Evolutionary conservation across 768 basidiomycete genomes (phyloP), one percentile per base, ranked within the genome.

Genomic region (Pleurotus pulmonarius): DNA sequence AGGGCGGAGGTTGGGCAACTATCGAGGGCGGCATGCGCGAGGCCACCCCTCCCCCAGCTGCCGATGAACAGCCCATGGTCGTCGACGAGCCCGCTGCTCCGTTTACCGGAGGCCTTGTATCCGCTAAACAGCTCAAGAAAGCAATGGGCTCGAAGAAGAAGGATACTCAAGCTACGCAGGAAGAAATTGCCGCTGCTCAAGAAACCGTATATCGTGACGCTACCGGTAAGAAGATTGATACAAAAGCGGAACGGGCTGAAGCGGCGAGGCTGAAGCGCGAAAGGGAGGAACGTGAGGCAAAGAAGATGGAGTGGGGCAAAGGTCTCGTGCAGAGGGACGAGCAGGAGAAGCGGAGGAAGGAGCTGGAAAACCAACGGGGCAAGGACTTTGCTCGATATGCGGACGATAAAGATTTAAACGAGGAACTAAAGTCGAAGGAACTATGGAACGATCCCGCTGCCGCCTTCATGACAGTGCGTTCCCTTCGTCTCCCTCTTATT

Each of bases 381-480:
- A 78, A 76, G 57, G 80, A 84, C 15, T 88, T 98, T 59, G 88
- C 92, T 5, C 76, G 95, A 45, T 80, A 82, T 62, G 90, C 81
- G 3, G 90, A 98, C 62, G 97, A 98, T 69, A 78, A 70, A 53
- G 87, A 90, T 0, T 72, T 99, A 64, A 99, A 98, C 63, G 87
- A 89, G 57, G 88, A 92, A 60, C 70, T 89, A 70, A 91, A 83
- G 71, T 79, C 87, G 18, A 84, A 86, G 64, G 87, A 90, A 39
- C 69, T 92, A 13, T 98, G 95, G 94, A 96, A 98, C 65, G 97
- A 98, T 70, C 97, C 97, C n/a, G 96, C 95, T 4, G 92, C 94
- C 6, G 87, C 86, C 18, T 99, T 98, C 76, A 70, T 98, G 59
- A 90, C 90, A 59, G 95, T 96, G 55, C 62, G 86, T 3, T 20